Percentiles rank a stretch among this genome's conserved stretches.
phyloP scores from a whole-genome alignment of 1,284 basidiomycete genomes.

The Chalciporus sp. region DNA sequence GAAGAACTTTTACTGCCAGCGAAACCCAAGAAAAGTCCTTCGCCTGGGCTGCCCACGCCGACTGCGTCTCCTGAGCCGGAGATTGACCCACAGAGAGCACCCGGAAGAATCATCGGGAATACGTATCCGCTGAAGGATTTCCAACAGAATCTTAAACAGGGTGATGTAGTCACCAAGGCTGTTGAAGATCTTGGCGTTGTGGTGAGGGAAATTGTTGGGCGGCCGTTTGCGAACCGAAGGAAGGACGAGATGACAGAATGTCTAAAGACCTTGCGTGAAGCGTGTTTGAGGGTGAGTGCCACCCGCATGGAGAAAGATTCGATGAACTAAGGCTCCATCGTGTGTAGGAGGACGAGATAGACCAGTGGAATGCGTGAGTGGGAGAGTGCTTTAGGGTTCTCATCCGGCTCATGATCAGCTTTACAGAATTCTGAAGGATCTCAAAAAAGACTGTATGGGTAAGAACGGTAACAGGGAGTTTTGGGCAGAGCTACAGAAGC shows the following conservation, averaged over 20 bases:
- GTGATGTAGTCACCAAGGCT: slow-evolving; percentile 81
- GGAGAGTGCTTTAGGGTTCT: background rate
- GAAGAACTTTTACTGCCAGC: slow-evolving; percentile 35
- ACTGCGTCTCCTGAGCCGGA: slow-evolving; percentile 49
- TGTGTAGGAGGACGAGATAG: slow-evolving; percentile 74
- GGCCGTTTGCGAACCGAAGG: slow-evolving; percentile 70
- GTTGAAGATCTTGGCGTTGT: slow-evolving; percentile 76
- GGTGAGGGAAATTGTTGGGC: slow-evolving; percentile 67
- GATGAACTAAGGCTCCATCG: background rate
- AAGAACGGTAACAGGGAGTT: slow-evolving; percentile 63
- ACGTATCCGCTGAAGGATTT: slow-evolving; percentile 79
- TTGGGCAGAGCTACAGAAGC: slow-evolving; percentile 57
- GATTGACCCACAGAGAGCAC: slow-evolving; percentile 44
- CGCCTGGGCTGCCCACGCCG: slow-evolving; percentile 45
- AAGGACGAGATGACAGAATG: slow-evolving; percentile 73
- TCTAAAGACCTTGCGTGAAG: slow-evolving; percentile 65
- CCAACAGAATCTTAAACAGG: slow-evolving; percentile 62
- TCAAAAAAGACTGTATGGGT: slow-evolving; percentile 56
- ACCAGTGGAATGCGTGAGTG: slow-evolving; percentile 73
- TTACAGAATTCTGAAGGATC: slow-evolving; percentile 58
- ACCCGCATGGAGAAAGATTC: background rate
- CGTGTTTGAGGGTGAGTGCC: slow-evolving; percentile 58
- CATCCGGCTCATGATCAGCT: slow-evolving; percentile 1
- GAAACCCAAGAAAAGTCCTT: slow-evolving; percentile 14
- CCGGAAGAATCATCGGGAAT: slow-evolving; percentile 71